Evolutionary conservation across 2,329 filamentous ascomycete species (phyloP).

Genomic region (Xylaria sp.): DNA sequence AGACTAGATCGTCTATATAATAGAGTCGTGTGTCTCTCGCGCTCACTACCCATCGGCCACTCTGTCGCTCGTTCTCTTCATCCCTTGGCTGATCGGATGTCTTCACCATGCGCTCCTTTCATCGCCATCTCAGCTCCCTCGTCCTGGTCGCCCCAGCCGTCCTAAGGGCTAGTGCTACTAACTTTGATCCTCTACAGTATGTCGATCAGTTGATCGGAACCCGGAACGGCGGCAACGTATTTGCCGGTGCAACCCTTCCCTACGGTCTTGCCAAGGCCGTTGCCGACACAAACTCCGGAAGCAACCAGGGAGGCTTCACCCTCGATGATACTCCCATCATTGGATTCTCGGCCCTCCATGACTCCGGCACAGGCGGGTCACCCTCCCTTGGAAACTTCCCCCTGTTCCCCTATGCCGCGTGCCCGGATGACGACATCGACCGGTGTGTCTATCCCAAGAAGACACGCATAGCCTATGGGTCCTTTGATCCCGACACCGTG

Average conservation of each 20-base stretch:
- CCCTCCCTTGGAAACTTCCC: conserved; percentile 80
- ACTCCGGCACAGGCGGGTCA: conserved; percentile 66
- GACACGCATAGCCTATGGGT: conserved; percentile 53
- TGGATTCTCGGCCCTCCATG: conserved; percentile 69
- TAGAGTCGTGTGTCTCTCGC: conserved; percentile 20
- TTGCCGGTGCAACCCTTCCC: conserved; percentile 55
- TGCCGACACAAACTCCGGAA: conserved; percentile 63
- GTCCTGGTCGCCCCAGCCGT: conserved; percentile 36
- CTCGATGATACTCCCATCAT: conserved; percentile 61
- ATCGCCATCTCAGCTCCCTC: conserved; percentile 33
- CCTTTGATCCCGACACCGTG: conserved; percentile 62
- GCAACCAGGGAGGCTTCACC: conserved; percentile 68
- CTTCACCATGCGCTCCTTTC: conserved; percentile 40
- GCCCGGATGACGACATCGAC: conserved; percentile 69
- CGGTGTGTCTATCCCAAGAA: conserved; percentile 69
- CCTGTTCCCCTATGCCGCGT: conserved; percentile 73
- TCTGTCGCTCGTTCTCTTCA: conserved; percentile 9
- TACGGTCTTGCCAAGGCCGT: conserved; percentile 66
- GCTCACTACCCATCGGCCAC: background rate
- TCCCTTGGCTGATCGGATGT: conserved; percentile 22
- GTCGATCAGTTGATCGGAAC: conserved; percentile 66
- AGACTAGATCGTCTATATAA: conserved; percentile 31
- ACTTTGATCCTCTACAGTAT: conserved; percentile 54
- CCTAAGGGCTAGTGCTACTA: conserved; percentile 38
- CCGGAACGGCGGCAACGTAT: conserved; percentile 59